A percentile compares a stretch with the other conserved stretches of the same genome.
Evolutionary conservation across 441 rosid species (phyloP).

Genomic region (Omphalea diandra): DNA sequence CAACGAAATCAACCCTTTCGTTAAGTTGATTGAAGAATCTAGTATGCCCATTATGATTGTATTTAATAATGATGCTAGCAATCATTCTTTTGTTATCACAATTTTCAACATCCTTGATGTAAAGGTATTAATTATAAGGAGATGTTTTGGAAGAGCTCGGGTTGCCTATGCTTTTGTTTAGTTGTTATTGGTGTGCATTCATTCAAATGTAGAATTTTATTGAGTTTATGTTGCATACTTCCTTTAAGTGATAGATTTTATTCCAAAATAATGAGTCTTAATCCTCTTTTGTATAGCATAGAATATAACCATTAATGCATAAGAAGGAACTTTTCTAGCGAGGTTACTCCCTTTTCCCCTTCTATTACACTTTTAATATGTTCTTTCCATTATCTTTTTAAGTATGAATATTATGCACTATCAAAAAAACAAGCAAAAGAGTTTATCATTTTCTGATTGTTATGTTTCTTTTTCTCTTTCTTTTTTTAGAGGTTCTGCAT

Average conservation of each 20-base stretch:
- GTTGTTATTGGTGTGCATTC: not conserved
- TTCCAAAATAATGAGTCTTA: not conserved
- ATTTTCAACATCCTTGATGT: constrained; percentile 63
- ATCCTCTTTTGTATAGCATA: not conserved
- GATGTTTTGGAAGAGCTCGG: not conserved
- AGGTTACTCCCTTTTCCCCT: not conserved
- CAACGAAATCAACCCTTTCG: constrained; percentile 90
- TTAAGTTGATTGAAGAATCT: constrained; percentile 75
- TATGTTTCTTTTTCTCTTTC: too few relatives aligned
- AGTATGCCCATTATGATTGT: constrained; percentile 72
- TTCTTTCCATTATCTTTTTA: too few relatives aligned
- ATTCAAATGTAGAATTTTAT: not conserved
- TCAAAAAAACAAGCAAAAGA: too few relatives aligned
- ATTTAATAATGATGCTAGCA: constrained; percentile 68
- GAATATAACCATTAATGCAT: not conserved
- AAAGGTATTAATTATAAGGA: constrained; percentile 57
- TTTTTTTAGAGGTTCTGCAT: not conserved
- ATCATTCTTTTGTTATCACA: constrained; percentile 78
- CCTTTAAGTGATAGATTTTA: not conserved
- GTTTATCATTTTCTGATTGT: too few relatives aligned
- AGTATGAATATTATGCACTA: too few relatives aligned
- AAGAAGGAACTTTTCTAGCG: not conserved
- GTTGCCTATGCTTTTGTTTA: not conserved
- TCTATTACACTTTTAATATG: too few relatives aligned
- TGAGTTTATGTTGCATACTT: constrained; percentile 1